Percentiles rank a stretch among this genome's conserved stretches.
Conservation (phyloP, 2,329 filamentous ascomycete species). For the Aspergillus carbonarius region DNA sequence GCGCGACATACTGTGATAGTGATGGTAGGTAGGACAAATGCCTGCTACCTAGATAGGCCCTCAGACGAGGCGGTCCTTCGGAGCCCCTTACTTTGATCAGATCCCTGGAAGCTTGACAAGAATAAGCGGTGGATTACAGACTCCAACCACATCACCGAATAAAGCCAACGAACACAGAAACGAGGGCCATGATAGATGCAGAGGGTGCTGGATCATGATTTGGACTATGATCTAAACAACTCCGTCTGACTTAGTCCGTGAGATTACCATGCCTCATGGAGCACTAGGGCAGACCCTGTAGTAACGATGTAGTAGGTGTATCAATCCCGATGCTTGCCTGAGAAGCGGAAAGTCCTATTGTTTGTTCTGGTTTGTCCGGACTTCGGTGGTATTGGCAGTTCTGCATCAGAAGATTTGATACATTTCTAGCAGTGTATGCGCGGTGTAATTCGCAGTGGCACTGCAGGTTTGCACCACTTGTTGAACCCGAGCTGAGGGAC, state of each 20-base stretch:
- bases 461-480: background rate
- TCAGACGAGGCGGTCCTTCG: background rate
- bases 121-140: background rate
- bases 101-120: background rate
- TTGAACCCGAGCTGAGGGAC: background rate
- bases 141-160: background rate
- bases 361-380: background rate
- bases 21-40: background rate
- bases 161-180: background rate
- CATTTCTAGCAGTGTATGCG: background rate
- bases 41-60: background rate
- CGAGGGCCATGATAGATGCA: background rate
- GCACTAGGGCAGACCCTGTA: background rate
- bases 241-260: background rate
- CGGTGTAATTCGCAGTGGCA: background rate
- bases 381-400: background rate
- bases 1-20: background rate
- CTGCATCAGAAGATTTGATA: background rate
- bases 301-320: background rate
- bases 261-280: background rate
- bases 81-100: background rate
- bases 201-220: background rate
- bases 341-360: background rate
- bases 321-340: background rate
- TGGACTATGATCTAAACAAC: background rate